Percentiles rank a stretch among this genome's conserved stretches.
These are phyloP conservation scores for Ophiostoma triangulosporum DNA, from an alignment of 2,329 filamentous ascomycete species.

Conservation along the genomic window DNA sequence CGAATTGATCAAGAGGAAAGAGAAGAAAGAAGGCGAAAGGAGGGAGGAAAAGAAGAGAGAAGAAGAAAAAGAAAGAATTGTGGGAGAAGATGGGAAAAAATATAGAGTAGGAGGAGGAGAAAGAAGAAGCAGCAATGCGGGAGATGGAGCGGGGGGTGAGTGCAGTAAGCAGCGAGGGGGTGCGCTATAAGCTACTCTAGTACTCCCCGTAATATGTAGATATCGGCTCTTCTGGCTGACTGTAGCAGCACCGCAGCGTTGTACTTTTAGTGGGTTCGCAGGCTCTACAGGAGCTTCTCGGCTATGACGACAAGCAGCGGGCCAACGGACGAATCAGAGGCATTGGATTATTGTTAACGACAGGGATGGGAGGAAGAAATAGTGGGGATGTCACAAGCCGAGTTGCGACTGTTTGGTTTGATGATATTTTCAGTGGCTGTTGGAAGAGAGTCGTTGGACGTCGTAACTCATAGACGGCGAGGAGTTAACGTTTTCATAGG, in stretches of 20 bases:
- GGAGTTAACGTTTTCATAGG: too few species aligned
- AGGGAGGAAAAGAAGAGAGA: not conserved
- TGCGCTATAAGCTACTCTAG: too few species aligned
- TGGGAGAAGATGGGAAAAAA: slow-evolving; percentile 10
- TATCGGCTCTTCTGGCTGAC: not conserved
- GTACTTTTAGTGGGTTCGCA: too few species aligned
- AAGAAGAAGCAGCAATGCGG: slow-evolving; percentile 8
- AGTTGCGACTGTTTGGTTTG: not conserved
- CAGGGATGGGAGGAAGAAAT: slow-evolving; percentile 2
- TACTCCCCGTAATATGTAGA: too few species aligned
- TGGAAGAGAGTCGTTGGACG: too few species aligned
- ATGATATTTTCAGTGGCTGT: too few species aligned
- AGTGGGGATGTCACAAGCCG: slow-evolving; percentile 9
- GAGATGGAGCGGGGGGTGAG: slow-evolving; percentile 5
- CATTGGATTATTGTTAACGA: slow-evolving; percentile 16
- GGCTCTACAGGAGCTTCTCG: slow-evolving; percentile 12
- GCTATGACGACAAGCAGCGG: slow-evolving; percentile 19
- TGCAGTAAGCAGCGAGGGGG: not conserved
- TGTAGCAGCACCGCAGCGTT: too few species aligned
- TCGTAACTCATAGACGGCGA: too few species aligned
- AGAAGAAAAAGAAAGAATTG: slow-evolving; percentile 9
- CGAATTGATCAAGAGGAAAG: not conserved
- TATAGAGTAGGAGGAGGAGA: slow-evolving; percentile 3
- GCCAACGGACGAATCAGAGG: slow-evolving; percentile 17
- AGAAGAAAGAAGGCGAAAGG: not conserved